Base-by-base conservation (phyloP, 2,329 filamentous ascomycete genomes). In the Arthrinium phaeospermum region DNA sequence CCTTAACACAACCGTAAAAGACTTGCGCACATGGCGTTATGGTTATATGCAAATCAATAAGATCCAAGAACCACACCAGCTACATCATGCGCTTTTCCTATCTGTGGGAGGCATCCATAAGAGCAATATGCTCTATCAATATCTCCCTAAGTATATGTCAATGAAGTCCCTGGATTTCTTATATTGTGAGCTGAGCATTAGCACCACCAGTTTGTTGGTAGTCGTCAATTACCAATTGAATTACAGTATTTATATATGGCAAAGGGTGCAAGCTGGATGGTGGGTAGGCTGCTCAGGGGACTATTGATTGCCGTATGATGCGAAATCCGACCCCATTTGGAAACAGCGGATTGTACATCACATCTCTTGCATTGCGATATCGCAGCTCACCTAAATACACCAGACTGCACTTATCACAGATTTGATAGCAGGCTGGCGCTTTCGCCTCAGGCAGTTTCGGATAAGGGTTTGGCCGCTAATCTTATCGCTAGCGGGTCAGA, bases 401-500 rank as follows among this genome's bases (percentile, higher is more conserved):
- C 27, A 30, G 27, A 30, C 27, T 30, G 27, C 37, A 41, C 10
- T 41, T 41, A 41, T 41, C 37, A 41, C 37, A 41, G 37, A 41
- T 41, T 45, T 45, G 44, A 45, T 45, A 45, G 44, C 44, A 14
- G 44, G 44, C 37, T 41, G 37, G 37, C 37, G 37, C 51, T 30
- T 12, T 57, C 37, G 37, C 37, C 37, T 41, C 37, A 41, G 37
- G 37, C 37, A 41, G 45, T 46, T 46, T 46, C 45, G 45, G 45
- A 46, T 46, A 46, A 46, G 45, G 45, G 45, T 46, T 41, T 41
- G 37, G 37, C 37, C 37, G 37, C 37, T 41, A 41, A 37, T 49
- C 67, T 69, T 69, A 69, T 69, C 67, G 45, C 45, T 30, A 68
- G 44, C 61, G 37, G 37, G 37, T 41, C 34, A n/a, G 34, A 64